Base-by-base conservation (phyloP, 2,329 filamentous ascomycete species). In the Thielaviopsis punctulata region DNA sequence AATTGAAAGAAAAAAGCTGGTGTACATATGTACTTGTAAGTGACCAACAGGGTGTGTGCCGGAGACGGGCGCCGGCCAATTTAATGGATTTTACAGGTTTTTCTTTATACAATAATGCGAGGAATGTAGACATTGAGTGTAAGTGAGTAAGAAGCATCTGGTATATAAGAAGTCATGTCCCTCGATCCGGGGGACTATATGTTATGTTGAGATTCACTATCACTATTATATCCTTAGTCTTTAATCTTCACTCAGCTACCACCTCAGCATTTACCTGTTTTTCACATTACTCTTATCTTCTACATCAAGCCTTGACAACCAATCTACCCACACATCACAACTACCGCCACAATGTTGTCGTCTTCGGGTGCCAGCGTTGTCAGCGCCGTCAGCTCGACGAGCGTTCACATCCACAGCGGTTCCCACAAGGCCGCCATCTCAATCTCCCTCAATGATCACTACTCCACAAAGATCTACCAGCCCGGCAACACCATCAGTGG, bases 381-480 rank as follows among this genome's bases (percentile, higher is more conserved):
- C 30, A 36, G 30, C 30, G 30, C 30, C 9, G 30, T n/a, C 30
- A 36, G 30, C 30, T 36, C 30, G 13, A n/a, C 30, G 9, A 36
- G 30, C 30, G 30, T n/a, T n/a, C n/a, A n/a, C n/a, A n/a, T 7
- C 30, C 9, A 36, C 30, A 15, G 30, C 30, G 5, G 13, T 18
- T 21, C 33, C 50, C 55, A 55, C 51, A 67, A 64, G 58, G 60
- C 69, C 36, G 65, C 61, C 59, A 68, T 78, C 59, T 64, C 66
- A 44, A 65, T 79, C 61, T 64, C 67, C 49, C 66, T 79, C 49
- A 66, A 74, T 58, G 67, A 72, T 61, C 72, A 79, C 65, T 77
- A 69, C 63, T 67, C 58, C 56, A 69, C 72, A 60, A 76, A 73
- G 61, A 68, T 76, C 46, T 79, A 78, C 63, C 76, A 72, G 4